Percentiles rank a stretch among this genome's conserved stretches.
Conservation (phyloP, 148 eudicot species). For the Heliosperma pusillum region DNA sequence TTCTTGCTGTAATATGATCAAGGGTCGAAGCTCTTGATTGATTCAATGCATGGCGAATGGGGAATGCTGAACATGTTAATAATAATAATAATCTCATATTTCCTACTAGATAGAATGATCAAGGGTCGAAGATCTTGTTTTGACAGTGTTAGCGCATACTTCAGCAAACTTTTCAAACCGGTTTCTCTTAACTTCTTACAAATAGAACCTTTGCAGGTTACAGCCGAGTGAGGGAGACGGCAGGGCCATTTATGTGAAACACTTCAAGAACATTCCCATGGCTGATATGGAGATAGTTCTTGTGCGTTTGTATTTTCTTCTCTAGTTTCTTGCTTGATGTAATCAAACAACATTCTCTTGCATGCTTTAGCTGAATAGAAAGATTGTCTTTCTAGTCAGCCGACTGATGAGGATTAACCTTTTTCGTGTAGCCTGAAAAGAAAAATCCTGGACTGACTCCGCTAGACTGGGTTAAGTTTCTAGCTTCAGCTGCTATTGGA, state of each 20-base stretch:
- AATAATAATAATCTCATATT: neutral
- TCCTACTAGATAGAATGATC: neutral
- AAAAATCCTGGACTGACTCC: conserved; percentile 82
- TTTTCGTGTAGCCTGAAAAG: conserved; percentile 70
- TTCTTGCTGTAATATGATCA: too few relatives aligned
- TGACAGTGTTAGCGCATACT: too few relatives aligned
- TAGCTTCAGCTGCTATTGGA: conserved; percentile 72
- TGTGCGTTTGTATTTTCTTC: conserved; percentile 33
- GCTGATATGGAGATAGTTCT: conserved; percentile 97
- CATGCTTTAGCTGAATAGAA: neutral
- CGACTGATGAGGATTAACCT: neutral
- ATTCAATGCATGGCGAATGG: too few relatives aligned
- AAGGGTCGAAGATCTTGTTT: neutral
- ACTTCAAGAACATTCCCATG: conserved; percentile 93
- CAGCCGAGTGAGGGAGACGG: conserved; percentile 16
- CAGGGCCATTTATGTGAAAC: conserved; percentile 78
- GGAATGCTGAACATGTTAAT: neutral
- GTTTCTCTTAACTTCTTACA: conserved; percentile 22
- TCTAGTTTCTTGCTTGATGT: neutral
- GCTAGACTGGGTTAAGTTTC: conserved; percentile 83
- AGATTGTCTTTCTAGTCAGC: neutral
- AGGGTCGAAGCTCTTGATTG: too few relatives aligned
- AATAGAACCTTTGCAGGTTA: conserved; percentile 30
- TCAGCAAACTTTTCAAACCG: conserved; percentile 4
- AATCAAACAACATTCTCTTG: neutral